These are phyloP conservation scores for Apiospora sp. DNA, from an alignment of 2,329 filamentous ascomycete species.

Conservation along the genomic window DNA sequence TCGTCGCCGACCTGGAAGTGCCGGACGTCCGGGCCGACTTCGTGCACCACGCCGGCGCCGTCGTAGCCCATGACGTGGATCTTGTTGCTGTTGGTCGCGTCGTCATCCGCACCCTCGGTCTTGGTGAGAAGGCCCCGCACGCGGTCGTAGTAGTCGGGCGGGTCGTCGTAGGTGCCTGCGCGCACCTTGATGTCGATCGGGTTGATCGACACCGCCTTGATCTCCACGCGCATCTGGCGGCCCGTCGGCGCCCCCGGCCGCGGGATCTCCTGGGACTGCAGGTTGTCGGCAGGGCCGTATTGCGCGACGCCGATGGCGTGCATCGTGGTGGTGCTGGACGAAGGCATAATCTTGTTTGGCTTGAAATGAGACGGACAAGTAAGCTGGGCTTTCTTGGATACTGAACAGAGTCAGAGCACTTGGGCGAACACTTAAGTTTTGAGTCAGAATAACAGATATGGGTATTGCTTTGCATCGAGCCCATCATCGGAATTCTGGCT, in stretches of 20 bases:
- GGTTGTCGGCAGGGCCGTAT: constrained; percentile 36
- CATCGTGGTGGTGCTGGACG: constrained; percentile 26
- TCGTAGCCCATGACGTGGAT: constrained; percentile 54
- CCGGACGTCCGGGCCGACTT: constrained; percentile 42
- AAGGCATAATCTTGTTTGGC: not conserved
- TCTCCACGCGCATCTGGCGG: constrained; percentile 35
- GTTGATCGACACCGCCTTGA: constrained; percentile 47
- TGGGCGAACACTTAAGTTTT: not conserved
- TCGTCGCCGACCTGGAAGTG: constrained; percentile 51
- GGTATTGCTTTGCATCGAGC: not conserved
- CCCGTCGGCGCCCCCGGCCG: constrained; percentile 33
- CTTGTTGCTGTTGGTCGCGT: constrained; percentile 28
- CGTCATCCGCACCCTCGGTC: constrained; percentile 27
- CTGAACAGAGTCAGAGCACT: not conserved
- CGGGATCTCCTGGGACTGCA: constrained; percentile 32
- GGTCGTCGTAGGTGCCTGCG: constrained; percentile 46
- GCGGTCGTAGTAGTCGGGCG: constrained; percentile 46
- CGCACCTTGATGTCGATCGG: constrained; percentile 50
- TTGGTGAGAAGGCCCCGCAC: constrained; percentile 32
- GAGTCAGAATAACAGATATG: not conserved
- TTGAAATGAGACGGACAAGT: not conserved
- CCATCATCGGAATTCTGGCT: not conserved
- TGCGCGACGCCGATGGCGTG: constrained; percentile 35
- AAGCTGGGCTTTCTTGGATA: not conserved
- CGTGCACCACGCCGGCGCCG: constrained; percentile 48